These are phyloP conservation scores for Ceraceosorus guamensis DNA, from an alignment of 1,284 basidiomycete genomes.

Conservation along the genomic window DNA sequence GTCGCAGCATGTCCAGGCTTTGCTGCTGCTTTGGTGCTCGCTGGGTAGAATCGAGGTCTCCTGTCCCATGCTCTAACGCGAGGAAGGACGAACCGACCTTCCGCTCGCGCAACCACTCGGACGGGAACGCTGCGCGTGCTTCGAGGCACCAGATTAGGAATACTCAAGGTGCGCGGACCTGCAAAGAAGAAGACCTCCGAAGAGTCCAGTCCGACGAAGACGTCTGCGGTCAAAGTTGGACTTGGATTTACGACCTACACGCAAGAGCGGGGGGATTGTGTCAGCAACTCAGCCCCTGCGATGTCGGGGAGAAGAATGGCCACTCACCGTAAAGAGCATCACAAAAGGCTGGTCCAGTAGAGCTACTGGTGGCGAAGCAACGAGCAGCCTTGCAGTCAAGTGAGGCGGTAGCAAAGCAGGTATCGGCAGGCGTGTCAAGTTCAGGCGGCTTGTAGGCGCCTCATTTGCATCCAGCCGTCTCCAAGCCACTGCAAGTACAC, in stretches of 20 bases:
- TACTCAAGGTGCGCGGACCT: conserved; percentile 3
- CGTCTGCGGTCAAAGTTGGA: not conserved
- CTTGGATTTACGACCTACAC: conserved; percentile 5
- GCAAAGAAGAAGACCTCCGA: not conserved
- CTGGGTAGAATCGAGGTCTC: not conserved
- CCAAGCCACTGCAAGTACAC: conserved; percentile 7
- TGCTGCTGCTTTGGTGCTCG: not conserved
- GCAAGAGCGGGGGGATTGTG: not conserved
- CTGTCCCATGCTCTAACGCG: conserved; percentile 5
- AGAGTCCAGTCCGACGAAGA: conserved; percentile 3
- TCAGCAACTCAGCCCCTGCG: not conserved
- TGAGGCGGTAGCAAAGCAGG: conserved; percentile 12
- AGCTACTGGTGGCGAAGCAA: conserved; percentile 6
- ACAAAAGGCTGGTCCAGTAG: conserved; percentile 4
- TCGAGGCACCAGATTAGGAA: conserved; percentile 3
- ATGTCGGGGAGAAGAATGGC: not conserved
- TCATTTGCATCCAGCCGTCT: not conserved
- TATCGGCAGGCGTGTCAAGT: conserved; percentile 2
- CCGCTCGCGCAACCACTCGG: not conserved
- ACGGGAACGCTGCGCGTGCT: conserved; percentile 7
- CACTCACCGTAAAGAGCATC: conserved; percentile 1
- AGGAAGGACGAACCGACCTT: not conserved
- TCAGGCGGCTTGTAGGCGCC: not conserved
- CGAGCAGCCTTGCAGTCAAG: conserved; percentile 4
- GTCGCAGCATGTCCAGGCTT: too few species aligned